Conservation (phyloP, 768 basidiomycete genomes). For the Daedaleopsis sinensis region DNA sequence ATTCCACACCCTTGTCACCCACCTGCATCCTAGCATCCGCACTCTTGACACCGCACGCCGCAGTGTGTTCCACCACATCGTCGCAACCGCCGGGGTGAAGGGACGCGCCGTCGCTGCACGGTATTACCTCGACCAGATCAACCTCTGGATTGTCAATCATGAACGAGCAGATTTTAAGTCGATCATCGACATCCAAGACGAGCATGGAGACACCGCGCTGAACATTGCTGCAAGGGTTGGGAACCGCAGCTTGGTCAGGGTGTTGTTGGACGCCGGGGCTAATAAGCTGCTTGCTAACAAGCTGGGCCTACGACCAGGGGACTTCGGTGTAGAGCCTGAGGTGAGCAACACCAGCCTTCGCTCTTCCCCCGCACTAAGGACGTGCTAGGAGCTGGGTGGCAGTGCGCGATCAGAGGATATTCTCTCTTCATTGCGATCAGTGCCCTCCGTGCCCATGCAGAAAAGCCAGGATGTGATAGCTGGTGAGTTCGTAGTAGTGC, state of each 20-base stretch:
- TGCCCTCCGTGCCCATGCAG: slow-evolving; percentile 77
- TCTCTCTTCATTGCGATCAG: slow-evolving; percentile 71
- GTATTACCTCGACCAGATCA: slow-evolving; percentile 90
- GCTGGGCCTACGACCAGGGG: slow-evolving; percentile 88
- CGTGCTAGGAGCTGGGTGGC: slow-evolving; percentile 63
- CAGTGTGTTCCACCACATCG: slow-evolving; percentile 89
- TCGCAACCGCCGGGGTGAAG: slow-evolving; percentile 88
- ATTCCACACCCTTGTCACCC: slow-evolving; percentile 66
- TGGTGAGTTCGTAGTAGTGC: slow-evolving; percentile 44
- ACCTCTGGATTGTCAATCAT: slow-evolving; percentile 81
- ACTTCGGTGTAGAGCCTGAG: slow-evolving; percentile 94
- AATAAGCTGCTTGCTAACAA: slow-evolving; percentile 90
- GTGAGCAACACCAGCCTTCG: slow-evolving; percentile 44
- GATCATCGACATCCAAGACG: slow-evolving; percentile 89
- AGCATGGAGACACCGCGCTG: slow-evolving; percentile 93
- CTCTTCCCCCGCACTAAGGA: background rate
- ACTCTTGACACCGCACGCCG: slow-evolving; percentile 88
- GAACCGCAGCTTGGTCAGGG: slow-evolving; percentile 82
- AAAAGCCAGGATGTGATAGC: slow-evolving; percentile 88
- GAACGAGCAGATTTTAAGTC: slow-evolving; percentile 77
- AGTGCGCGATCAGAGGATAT: slow-evolving; percentile 79
- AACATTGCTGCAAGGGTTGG: slow-evolving; percentile 96
- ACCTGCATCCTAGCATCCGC: slow-evolving; percentile 74
- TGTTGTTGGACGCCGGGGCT: slow-evolving; percentile 89
- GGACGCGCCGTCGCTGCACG: slow-evolving; percentile 82